Conservation (phyloP, 108 stramenopile genomes). For the Fragilariopsis cylindrus region DNA sequence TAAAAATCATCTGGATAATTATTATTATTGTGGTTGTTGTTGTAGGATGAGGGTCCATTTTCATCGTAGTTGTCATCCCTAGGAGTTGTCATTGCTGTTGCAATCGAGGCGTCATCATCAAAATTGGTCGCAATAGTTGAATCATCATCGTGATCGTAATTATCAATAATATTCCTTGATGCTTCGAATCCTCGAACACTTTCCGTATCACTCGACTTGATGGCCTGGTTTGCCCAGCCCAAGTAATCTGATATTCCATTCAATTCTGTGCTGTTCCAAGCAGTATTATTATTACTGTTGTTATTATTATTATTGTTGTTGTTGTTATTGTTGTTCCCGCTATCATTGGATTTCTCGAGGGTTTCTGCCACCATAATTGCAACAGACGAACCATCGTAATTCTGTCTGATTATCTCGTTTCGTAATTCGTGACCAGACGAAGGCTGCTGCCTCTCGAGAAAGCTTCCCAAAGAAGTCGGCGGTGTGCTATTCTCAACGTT, state of each 20-base stretch:
- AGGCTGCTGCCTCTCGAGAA: neutral
- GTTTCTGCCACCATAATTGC: slow-evolving; percentile 34
- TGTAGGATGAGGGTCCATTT: slow-evolving; percentile 15
- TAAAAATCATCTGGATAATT: slow-evolving; percentile 10
- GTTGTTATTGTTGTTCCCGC: slow-evolving; percentile 25
- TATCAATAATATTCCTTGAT: neutral
- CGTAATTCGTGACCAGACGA: neutral
- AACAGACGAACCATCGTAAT: slow-evolving; percentile 31
- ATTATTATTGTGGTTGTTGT: slow-evolving; percentile 28
- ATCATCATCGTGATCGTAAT: slow-evolving; percentile 21
- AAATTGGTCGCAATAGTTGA: slow-evolving; percentile 34
- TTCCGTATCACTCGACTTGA: slow-evolving; percentile 24
- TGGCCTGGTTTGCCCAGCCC: slow-evolving; percentile 28
- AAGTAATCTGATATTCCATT: slow-evolving; percentile 16
- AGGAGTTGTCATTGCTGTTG: slow-evolving; percentile 17
- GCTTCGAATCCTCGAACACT: slow-evolving; percentile 26
- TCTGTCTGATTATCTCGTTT: slow-evolving; percentile 18
- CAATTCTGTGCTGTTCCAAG: slow-evolving; percentile 18
- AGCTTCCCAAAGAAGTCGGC: neutral
- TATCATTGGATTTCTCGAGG: slow-evolving; percentile 21
- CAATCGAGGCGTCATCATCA: slow-evolving; percentile 34
- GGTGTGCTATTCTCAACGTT: neutral
- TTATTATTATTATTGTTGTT: slow-evolving; percentile 25
- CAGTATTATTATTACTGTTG: slow-evolving; percentile 32
- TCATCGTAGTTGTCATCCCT: neutral